A percentile compares a stretch with the other conserved stretches of the same genome.
phyloP scores from a whole-genome alignment of 2,329 filamentous ascomycete species.

The Decorospora gaudefroyi region DNA sequence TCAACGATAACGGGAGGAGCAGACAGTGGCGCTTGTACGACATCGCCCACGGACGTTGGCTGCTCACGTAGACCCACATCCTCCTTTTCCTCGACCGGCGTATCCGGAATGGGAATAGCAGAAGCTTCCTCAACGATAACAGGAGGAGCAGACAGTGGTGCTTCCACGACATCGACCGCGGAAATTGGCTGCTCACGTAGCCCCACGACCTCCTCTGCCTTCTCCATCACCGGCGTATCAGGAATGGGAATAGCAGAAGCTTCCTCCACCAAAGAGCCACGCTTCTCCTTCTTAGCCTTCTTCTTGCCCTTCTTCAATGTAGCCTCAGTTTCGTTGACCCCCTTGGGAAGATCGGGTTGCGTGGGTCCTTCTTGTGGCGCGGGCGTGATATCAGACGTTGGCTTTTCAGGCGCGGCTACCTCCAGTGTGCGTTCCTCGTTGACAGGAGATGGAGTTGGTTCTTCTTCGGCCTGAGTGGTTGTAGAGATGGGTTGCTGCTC shows the following conservation, averaged over 20 bases:
- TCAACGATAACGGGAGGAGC: neutral
- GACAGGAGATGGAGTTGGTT: neutral
- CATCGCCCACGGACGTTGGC: neutral
- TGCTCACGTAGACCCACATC: neutral
- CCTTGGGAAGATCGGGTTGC: neutral
- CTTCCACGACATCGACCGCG: no score
- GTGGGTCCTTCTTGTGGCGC: neutral
- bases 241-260: no score
- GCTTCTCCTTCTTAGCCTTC: no score
- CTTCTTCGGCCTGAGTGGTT: slow-evolving; percentile 1
- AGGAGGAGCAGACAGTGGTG: no score
- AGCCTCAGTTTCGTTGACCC: no score
- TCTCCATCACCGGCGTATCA: no score
- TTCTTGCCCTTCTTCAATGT: no score
- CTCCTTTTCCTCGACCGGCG: slow-evolving; percentile 2
- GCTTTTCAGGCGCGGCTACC: neutral
- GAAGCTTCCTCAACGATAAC: slow-evolving; percentile 12
- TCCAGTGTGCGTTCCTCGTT: neutral
- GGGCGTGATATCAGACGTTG: neutral
- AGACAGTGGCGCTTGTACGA: neutral
- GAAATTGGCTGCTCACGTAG: no score
- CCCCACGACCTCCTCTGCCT: no score
- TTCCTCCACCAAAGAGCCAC: no score
- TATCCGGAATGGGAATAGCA: neutral
- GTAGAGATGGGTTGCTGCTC: slow-evolving; percentile 4